Evolutionary conservation across 768 basidiomycete species (phyloP), one percentile per base, ranked within the genome.

Genomic region (Scleroderma bovista): DNA sequence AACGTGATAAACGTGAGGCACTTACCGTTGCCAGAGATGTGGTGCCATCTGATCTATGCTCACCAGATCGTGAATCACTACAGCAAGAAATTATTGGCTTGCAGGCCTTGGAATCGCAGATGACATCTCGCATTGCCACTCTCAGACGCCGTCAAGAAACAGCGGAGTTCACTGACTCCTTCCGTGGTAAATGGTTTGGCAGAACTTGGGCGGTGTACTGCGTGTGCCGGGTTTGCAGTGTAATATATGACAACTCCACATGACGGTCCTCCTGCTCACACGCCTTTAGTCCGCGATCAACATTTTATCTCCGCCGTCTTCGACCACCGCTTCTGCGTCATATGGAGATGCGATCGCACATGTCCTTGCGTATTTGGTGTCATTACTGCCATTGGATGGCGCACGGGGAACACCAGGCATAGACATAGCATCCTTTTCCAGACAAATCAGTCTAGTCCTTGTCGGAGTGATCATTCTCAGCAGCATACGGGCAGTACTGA

Each of bases 381-480:
- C 73, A 15, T 57, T 75, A 11, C 52, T 75, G 2, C 73, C 74
- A 3, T 57, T 58, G 15, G 45, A 45, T 16, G 42, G 44, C 20
- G 57, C 56, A 24, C 60, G 65, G n/a, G 60, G 64, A 24, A 55
- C 67, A 4, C 51, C 56, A 6, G 51, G 54, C 37, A 67, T 72
- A 31, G 65, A 70, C 17, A 57, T 75, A 3, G 68, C 69, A 10
- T 67, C 70, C n/a, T 53, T 77, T 45, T 75, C 77, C 15, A 70
- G 76, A 19, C 79, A 81, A 54, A 71, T 78, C 23, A 88, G 87
- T 60, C 72, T 92, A 8, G 69, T 73, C 1, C 74, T 93, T 13
- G 85, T 91, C 24, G 90, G 90, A 13, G 67, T 80, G 42, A 87
- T 93, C 61, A 86, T 93, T 51, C 58, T 88, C 16, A 82, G 77